A percentile compares a stretch with the other conserved stretches of the same genome.
Conservation (phyloP, 768 basidiomycete genomes). For the Psilocybe cyanescens region DNA sequence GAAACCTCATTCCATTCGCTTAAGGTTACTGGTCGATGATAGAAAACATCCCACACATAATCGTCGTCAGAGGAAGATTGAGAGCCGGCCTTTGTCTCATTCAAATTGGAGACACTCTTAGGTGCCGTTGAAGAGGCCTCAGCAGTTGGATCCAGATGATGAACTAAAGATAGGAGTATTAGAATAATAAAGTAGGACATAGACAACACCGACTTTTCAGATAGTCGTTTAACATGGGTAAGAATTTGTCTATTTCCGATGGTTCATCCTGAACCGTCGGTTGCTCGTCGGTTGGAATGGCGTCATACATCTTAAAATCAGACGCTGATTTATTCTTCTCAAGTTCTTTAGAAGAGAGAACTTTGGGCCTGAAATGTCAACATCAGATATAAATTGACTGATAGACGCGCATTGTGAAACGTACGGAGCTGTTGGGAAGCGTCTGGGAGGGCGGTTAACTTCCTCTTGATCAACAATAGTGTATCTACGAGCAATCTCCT, state of each 20-base stretch:
- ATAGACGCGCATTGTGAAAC: not conserved
- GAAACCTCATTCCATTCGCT: conserved; percentile 62
- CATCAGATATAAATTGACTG: not conserved
- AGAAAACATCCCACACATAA: conserved; percentile 87
- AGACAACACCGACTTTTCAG: conserved; percentile 50
- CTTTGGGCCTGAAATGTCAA: conserved; percentile 49
- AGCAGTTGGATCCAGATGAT: conserved; percentile 19
- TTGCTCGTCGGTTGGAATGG: conserved; percentile 49
- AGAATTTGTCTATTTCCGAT: conserved; percentile 77
- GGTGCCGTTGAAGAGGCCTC: not conserved
- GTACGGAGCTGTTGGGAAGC: conserved; percentile 46
- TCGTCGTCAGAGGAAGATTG: conserved; percentile 41
- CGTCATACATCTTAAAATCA: conserved; percentile 76
- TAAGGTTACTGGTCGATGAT: conserved; percentile 64
- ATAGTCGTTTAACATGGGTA: conserved; percentile 80
- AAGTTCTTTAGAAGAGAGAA: conserved; percentile 55
- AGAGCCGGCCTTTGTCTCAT: conserved; percentile 4
- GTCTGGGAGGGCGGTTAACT: conserved; percentile 26
- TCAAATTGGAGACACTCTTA: not conserved
- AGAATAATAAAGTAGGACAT: conserved; percentile 13
- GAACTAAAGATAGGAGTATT: conserved; percentile 18
- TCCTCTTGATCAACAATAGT: conserved; percentile 47
- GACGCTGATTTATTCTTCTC: conserved; percentile 26
- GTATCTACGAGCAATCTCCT: conserved; percentile 53
- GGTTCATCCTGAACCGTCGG: conserved; percentile 28